These are phyloP conservation scores for Chytridiales sp. DNA, from an alignment of 371 early-diverging fungal genomes.

Conservation along the genomic window DNA sequence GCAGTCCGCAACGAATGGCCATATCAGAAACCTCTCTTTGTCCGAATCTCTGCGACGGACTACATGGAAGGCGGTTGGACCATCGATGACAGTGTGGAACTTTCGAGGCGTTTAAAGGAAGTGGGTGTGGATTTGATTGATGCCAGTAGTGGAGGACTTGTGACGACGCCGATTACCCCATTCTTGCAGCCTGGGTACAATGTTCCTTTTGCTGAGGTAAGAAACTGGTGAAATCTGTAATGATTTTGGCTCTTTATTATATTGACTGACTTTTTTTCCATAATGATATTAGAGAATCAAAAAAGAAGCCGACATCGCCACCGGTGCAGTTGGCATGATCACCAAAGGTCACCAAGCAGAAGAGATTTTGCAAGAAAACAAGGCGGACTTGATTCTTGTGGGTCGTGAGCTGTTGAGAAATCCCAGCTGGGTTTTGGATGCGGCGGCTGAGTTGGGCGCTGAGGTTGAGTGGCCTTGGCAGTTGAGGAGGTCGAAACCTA, in stretches of 20 bases:
- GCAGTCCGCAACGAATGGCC: slow-evolving; percentile 57
- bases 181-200: slow-evolving; percentile 59
- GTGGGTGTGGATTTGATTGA: slow-evolving; percentile 78
- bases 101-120: slow-evolving; percentile 54
- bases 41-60: slow-evolving; percentile 76
- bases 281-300: slow-evolving; percentile 45
- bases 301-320: slow-evolving; percentile 54
- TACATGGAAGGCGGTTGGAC: slow-evolving; percentile 51
- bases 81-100: slow-evolving; percentile 61
- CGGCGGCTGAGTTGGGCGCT: slow-evolving; percentile 64
- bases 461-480: slow-evolving; percentile 65
- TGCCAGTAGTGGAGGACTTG: slow-evolving; percentile 57
- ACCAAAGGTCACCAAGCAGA: slow-evolving; percentile 66
- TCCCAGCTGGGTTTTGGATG: slow-evolving; percentile 50
- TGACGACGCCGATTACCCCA: slow-evolving; percentile 35
- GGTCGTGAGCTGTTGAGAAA: slow-evolving; percentile 77
- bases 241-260: neutral
- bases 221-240: too few species aligned
- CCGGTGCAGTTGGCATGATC: slow-evolving; percentile 77
- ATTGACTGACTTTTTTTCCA: neutral
- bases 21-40: slow-evolving; percentile 71
- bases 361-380: slow-evolving; percentile 57
- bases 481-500: slow-evolving; percentile 40
- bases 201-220: slow-evolving; percentile 74
- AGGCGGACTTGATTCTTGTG: slow-evolving; percentile 74